phyloP scores from a whole-genome alignment of 169 alveolate species.

The Theileria orientalis region DNA sequence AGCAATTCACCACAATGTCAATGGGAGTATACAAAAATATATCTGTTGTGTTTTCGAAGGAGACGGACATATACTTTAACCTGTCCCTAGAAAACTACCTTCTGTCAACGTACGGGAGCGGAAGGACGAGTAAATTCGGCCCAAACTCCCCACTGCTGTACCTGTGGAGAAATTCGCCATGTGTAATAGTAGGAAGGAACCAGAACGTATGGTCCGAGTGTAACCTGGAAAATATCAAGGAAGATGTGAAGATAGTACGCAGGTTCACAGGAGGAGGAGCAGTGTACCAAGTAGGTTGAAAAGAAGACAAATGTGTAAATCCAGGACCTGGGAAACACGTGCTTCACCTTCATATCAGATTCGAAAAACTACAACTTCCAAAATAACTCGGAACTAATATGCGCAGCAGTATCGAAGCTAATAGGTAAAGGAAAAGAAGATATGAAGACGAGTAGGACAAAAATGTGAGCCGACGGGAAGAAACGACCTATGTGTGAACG shows the following conservation, averaged over 20 bases:
- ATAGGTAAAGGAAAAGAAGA: constrained; percentile 1
- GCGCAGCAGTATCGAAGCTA: constrained; percentile 74
- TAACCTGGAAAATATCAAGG: constrained; percentile 81
- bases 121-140: constrained; percentile 33
- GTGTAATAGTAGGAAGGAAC: constrained; percentile 91
- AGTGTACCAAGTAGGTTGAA: constrained; percentile 83
- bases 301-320: background rate
- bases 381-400: constrained; percentile 75
- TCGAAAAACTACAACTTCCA: constrained; percentile 68
- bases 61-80: constrained; percentile 69
- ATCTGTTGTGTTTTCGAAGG: constrained; percentile 62
- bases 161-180: constrained; percentile 88
- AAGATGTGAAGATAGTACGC: constrained; percentile 85
- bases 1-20: background rate
- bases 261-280: constrained; percentile 96
- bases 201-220: constrained; percentile 94
- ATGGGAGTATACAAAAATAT: background rate
- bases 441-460: constrained; percentile 27
- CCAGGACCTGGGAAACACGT: constrained; percentile 83
- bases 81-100: constrained; percentile 71
- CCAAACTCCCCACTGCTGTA: constrained; percentile 80
- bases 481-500: constrained; percentile 85
- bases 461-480: constrained; percentile 84
- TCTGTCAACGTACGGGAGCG: constrained; percentile 47
- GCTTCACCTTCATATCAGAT: constrained; percentile 84